Percentiles rank a stretch among this genome's conserved stretches.
These are phyloP conservation scores for Tilletia horrida DNA, from an alignment of 1,284 basidiomycete genomes.

Conservation along the genomic window DNA sequence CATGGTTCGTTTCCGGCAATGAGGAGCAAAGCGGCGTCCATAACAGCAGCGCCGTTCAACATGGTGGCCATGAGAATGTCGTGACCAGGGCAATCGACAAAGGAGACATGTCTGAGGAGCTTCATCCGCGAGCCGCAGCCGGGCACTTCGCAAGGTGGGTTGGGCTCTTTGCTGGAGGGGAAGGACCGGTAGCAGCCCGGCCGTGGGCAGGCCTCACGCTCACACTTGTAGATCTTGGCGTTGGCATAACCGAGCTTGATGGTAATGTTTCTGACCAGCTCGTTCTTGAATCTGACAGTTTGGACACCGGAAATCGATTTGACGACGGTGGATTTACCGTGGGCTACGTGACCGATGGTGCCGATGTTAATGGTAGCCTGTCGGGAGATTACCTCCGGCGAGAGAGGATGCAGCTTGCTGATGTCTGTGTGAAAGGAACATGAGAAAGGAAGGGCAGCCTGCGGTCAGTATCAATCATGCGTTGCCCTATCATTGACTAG, in stretches of 20 bases:
- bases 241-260: constrained; percentile 99
- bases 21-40: constrained; percentile 94
- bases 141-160: constrained; percentile 85
- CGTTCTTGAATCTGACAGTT: constrained; percentile 99
- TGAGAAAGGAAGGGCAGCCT: background rate
- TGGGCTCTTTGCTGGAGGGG: constrained; percentile 86
- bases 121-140: constrained; percentile 88
- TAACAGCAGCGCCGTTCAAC: constrained; percentile 97
- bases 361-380: constrained; percentile 66
- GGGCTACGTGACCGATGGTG: constrained; percentile 59
- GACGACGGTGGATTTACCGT: constrained; percentile 98
- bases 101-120: constrained; percentile 73
- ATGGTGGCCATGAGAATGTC: constrained; percentile 93
- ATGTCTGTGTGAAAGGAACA: constrained; percentile 36
- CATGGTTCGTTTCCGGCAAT: constrained; percentile 97
- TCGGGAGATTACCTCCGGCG: constrained; percentile 94
- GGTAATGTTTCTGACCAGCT: constrained; percentile 81
- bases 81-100: constrained; percentile 70
- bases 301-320: constrained; percentile 99
- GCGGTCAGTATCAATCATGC: background rate
- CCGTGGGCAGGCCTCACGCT: constrained; percentile 84
- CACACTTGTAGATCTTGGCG: constrained; percentile 98
- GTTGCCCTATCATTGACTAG: background rate
- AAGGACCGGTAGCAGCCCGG: constrained; percentile 93
- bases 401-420: constrained; percentile 73